A percentile compares a stretch with the other conserved stretches of the same genome.
These are phyloP conservation scores for Chaetomium strumarium DNA, from an alignment of 2,329 filamentous ascomycete species.

Conservation along the genomic window DNA sequence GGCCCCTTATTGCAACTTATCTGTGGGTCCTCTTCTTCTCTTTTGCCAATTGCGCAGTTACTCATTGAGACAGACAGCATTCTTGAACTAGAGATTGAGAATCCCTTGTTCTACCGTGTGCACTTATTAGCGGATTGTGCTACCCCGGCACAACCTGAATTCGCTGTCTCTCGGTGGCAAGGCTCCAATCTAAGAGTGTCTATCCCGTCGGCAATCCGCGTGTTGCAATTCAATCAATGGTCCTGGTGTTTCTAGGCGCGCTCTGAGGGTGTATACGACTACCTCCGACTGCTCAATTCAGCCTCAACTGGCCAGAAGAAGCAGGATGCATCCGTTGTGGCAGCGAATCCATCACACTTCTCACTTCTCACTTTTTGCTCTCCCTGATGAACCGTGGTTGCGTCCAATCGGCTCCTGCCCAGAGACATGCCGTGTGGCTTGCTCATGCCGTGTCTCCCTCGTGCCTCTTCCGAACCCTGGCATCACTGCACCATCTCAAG, in stretches of 20 bases:
- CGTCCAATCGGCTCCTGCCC: constrained; percentile 6
- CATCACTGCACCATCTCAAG: not conserved
- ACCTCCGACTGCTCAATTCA: not conserved
- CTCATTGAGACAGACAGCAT: not conserved
- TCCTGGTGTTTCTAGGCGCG: too few relatives aligned
- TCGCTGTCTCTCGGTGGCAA: too few relatives aligned
- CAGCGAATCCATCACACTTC: not conserved
- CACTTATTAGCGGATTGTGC: too few relatives aligned
- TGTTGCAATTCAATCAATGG: too few relatives aligned
- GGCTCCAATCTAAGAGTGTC: too few relatives aligned
- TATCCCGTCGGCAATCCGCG: too few relatives aligned
- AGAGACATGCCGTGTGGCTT: not conserved
- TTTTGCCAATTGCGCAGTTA: not conserved
- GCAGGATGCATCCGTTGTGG: constrained; percentile 1
- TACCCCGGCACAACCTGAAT: too few relatives aligned
- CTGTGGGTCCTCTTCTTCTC: not conserved
- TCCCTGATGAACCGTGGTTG: not conserved
- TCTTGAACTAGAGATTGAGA: not conserved
- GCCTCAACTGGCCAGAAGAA: not conserved
- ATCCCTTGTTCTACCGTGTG: too few relatives aligned
- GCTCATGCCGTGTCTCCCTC: constrained; percentile 6
- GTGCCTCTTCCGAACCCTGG: not conserved
- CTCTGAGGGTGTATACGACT: not conserved
- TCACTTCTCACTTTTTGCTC: constrained; percentile 4
- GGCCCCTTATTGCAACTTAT: not conserved